Evolutionary conservation across 805 yeast genomes (phyloP).

Genomic region (Candida orba): DNA sequence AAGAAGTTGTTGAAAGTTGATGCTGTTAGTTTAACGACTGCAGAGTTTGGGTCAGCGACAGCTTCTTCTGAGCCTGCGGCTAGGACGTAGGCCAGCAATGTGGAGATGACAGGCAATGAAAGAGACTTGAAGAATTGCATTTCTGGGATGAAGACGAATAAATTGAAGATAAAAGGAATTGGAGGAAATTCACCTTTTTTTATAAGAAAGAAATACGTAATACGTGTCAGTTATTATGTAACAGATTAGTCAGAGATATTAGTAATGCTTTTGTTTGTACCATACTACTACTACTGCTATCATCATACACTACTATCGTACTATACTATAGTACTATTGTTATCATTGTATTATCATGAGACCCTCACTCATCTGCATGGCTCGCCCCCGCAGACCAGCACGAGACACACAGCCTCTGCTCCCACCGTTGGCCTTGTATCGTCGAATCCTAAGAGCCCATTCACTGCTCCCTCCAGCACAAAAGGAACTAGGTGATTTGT

Average conservation of each 20-base stretch:
- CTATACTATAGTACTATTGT: too few species aligned
- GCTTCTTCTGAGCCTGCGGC: conserved; percentile 50
- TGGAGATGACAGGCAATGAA: conserved; percentile 30
- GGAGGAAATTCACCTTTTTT: not conserved
- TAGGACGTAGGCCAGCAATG: conserved; percentile 32
- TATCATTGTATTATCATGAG: too few species aligned
- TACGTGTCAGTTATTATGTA: not conserved
- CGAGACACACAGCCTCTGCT: conserved; percentile 42
- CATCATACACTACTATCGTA: too few species aligned
- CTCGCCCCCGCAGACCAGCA: conserved; percentile 13
- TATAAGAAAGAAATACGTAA: not conserved
- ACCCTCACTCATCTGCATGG: conserved; percentile 9
- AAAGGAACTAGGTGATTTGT: conserved; percentile 78
- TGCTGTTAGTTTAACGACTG: conserved; percentile 73
- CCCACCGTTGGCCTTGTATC: conserved; percentile 77
- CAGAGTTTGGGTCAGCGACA: conserved; percentile 73
- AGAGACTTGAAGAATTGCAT: conserved; percentile 34
- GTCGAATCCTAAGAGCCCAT: conserved; percentile 81
- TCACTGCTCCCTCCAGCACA: conserved; percentile 55
- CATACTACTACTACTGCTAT: too few species aligned
- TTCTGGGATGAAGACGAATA: not conserved
- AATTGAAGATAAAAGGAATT: not conserved
- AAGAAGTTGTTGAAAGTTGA: conserved; percentile 61
- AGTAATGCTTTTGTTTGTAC: too few species aligned
- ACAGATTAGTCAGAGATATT: too few species aligned